phyloP scores from a whole-genome alignment of 1,139 yeast species.

The Debaryomyces fabryi region DNA sequence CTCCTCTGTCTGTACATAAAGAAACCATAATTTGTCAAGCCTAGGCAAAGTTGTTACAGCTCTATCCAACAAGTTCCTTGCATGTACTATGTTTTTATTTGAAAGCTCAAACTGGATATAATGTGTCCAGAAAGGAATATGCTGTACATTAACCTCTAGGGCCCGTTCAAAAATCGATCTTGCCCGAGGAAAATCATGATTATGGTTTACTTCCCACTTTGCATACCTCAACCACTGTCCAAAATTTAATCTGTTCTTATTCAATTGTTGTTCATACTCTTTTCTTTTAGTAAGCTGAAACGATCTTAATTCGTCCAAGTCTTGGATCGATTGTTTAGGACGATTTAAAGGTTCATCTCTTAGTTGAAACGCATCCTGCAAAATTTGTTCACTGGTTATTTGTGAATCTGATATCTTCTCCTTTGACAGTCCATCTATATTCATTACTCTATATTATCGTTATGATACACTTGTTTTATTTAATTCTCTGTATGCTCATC shows the following conservation, averaged over 20 bases:
- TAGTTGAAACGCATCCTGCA: conserved; percentile 38
- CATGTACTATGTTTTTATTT: conserved; percentile 78
- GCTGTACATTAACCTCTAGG: conserved; percentile 69
- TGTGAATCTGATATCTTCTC: conserved; percentile 15
- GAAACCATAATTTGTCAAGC: conserved; percentile 84
- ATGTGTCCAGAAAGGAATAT: conserved; percentile 83
- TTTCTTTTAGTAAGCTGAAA: conserved; percentile 74
- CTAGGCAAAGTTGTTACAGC: conserved; percentile 76
- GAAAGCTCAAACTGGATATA: conserved; percentile 80
- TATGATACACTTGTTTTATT: background rate
- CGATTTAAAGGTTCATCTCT: conserved; percentile 39
- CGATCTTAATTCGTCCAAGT: conserved; percentile 77
- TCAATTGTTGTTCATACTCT: conserved; percentile 83
- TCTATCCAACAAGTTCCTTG: conserved; percentile 80
- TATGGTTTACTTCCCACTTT: conserved; percentile 78
- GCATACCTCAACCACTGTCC: conserved; percentile 96
- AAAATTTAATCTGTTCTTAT: conserved; percentile 76
- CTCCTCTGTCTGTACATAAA: conserved; percentile 83
- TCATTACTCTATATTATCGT: background rate
- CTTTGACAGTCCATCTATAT: conserved; percentile 3
- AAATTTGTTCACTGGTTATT: conserved; percentile 42
- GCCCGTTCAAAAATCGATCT: conserved; percentile 90
- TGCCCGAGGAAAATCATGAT: conserved; percentile 70
- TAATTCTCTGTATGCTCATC: background rate
- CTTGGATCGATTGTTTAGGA: conserved; percentile 62